Base-by-base conservation (phyloP, 1,284 basidiomycete species). In the Moesziomyces parantarcticus region DNA sequence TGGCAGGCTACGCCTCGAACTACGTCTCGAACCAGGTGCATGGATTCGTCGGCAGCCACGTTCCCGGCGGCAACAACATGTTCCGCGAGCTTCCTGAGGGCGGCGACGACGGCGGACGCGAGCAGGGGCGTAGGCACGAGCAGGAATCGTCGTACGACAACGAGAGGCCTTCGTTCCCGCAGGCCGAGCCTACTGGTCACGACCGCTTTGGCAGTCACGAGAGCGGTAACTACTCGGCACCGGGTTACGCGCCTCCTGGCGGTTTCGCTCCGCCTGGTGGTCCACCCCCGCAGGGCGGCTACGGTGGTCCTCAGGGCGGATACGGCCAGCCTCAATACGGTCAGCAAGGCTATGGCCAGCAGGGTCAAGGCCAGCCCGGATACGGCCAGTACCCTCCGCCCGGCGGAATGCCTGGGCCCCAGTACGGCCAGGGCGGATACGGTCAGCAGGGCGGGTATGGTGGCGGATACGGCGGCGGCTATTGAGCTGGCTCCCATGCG, bases 11-110 rank as follows among this genome's bases (percentile, higher is more conserved):
- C 20, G 57, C 61, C 14, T 60, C 57, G 42, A 73, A 73, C 51
- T 73, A 73, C 53, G 46, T 73, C 21, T 73, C 70, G 39, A 64
- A 64, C 29, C 70, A 73, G 21, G 58, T 68, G 16, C 70, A 73
- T 23, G 60, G 64, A 0, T 64, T 73, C 43, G 70, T 67, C 13
- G 70, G 70, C 10, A 45, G 64, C 39, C 64, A 51, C 36, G 49
- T 64, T 9, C 64, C 64, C 11, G 70, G 64, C 21, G 63, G 69
- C 22, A 50, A 51, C 29, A 25, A 62, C 3, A 25, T 67, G 23
- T 73, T 73, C 70, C 64, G 70, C 21, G 67, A 70, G n/a, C 48
- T 49, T 22, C 56, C 52, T 2, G 57, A 54, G 8, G 63, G 63
- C 8, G 54, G 50, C 3, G 22, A 39, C 14, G 48, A 44, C 5